Percentiles rank a stretch among this genome's conserved stretches.
These are phyloP conservation scores for Noccaea caerulescens DNA, from an alignment of 345 rosid genomes.

Conservation along the genomic window DNA sequence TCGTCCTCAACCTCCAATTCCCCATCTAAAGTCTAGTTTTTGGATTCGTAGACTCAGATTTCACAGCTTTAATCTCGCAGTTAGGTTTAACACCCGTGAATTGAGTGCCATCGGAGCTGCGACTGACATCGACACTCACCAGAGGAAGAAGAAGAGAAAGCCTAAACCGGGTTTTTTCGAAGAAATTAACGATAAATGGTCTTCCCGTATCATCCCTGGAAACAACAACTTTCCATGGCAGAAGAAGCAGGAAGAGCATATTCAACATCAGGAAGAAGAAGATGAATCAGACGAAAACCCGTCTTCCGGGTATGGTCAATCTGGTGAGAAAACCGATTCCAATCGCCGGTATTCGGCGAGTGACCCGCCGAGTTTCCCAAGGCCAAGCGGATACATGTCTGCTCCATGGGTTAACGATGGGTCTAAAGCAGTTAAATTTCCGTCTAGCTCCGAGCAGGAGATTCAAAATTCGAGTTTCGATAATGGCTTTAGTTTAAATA, in stretches of 20 bases:
- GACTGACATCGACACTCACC: conserved; percentile 38
- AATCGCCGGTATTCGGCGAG: conserved; percentile 26
- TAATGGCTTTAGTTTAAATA: conserved; percentile 27
- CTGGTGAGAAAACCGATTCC: conserved; percentile 41
- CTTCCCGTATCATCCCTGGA: conserved; percentile 51
- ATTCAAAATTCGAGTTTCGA: conserved; percentile 13
- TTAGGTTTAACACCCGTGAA: conserved; percentile 36
- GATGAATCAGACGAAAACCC: conserved; percentile 32
- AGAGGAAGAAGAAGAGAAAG: conserved; percentile 53
- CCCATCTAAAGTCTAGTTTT: conserved; percentile 12
- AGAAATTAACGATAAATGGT: conserved; percentile 76
- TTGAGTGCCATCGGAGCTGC: conserved; percentile 35
- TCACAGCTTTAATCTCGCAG: conserved; percentile 38
- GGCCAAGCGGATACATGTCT: conserved; percentile 40
- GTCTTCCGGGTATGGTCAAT: conserved; percentile 33
- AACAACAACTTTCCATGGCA: conserved; percentile 79
- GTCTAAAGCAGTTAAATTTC: conserved; percentile 30
- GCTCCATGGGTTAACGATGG: conserved; percentile 81
- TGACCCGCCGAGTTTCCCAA: conserved; percentile 44
- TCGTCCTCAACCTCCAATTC: conserved; percentile 33
- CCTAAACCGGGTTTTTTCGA: conserved; percentile 76
- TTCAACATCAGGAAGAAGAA: conserved; percentile 27
- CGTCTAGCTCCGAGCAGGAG: conserved; percentile 38
- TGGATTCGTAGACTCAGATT: conserved; percentile 32
- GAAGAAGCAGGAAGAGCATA: conserved; percentile 47